Base-by-base conservation (phyloP, 2,329 filamentous ascomycete genomes). In the Colletotrichum tropicicola region DNA sequence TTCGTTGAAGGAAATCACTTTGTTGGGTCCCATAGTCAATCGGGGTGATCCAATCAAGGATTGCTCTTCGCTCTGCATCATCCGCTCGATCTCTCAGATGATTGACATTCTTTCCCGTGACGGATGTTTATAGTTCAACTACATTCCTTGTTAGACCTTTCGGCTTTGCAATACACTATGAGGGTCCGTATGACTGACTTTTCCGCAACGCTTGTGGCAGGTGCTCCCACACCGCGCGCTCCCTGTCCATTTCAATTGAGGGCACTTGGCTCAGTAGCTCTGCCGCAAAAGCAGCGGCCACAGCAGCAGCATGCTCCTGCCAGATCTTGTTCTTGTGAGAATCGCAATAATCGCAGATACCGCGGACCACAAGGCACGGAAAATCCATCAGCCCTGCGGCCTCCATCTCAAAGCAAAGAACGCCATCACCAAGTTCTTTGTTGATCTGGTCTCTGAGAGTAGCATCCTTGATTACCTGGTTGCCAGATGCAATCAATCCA, bases 271-370 rank as follows among this genome's bases (percentile, higher is more conserved):
- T 4, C 8, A 56, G n/a, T 0, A 57, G 13, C 71, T 72, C 4
- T 70, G 58, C 25, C 70, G 76, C 74, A 1, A 68, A 70, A 4
- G 73, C 73, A 0, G 77, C 77, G 0, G 79, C 78, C 0, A 72
- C 72, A 0, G 68, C 68, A 0, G 79, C 76, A 0, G 79, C 78
- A 59, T 78, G 78, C 1, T 35, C 37, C 21, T 79, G 75, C 78
- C 77, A 81, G 4, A 25, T 35, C 6, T 80, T 73, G 30, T 73
- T 74, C 47, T 80, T 80, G 54, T 80, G 77, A 0, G 71, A 75
- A 60, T 81, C 79, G 6, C 76, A 71, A 43, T 81, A 82, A 44
- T 80, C 76, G 28, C 74, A 81, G 0, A 82, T 78, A 0, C 78
- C 79, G 10, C 77, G 73, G n/a, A 82, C 76, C 0, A 77, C 72